Base-by-base conservation (phyloP, 805 yeast genomes). In the Candida germanica region DNA sequence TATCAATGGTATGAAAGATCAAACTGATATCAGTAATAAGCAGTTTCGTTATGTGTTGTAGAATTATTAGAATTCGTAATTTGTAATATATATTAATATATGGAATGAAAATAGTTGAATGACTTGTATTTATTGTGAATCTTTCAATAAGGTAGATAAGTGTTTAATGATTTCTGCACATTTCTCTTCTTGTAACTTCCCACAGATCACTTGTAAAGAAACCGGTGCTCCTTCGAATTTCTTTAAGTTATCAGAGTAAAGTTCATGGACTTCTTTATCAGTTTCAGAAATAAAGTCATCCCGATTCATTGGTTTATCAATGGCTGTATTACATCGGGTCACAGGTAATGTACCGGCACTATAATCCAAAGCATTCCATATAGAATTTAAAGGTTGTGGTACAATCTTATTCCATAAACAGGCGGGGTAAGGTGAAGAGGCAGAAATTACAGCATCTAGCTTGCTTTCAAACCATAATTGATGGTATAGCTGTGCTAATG, bases 341-440 rank as follows among this genome's bases (percentile, higher is more conserved):
- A 79, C 77, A 0, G 86, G 86, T 15, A 79, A 43, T 1, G 71
- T 70, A 3, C 39, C 43, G 6, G 39, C 35, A 29, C 26, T 28
- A 31, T 42, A 50, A 40, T 54, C 54, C 41, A 54, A 36, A 16
- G 49, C 44, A 33, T 50, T 51, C 47, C 49, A 50, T 5, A 47
- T 43, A 6, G 54, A 64, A 3, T 85, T 79, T 56, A 43, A 35
- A 5, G 48, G 43, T 19, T 39, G 43, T 3, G 43, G 43, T 10
- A 21, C 22, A 4, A 39, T 28, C 13, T 31, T 39, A 16, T 39
- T 80, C 79, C 13, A 69, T 69, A 42, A 60, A 25, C 40, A 36
- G 8, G 26, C 41, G 5, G 44, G 44, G 16, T 22, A 38, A 6
- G 39, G 38, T 3, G 44, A 41, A 16, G 33, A 29, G 11, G 42